These are phyloP conservation scores for Aspergillus pseudotamarii DNA, from an alignment of 2,329 filamentous ascomycete species.

Conservation along the genomic window DNA sequence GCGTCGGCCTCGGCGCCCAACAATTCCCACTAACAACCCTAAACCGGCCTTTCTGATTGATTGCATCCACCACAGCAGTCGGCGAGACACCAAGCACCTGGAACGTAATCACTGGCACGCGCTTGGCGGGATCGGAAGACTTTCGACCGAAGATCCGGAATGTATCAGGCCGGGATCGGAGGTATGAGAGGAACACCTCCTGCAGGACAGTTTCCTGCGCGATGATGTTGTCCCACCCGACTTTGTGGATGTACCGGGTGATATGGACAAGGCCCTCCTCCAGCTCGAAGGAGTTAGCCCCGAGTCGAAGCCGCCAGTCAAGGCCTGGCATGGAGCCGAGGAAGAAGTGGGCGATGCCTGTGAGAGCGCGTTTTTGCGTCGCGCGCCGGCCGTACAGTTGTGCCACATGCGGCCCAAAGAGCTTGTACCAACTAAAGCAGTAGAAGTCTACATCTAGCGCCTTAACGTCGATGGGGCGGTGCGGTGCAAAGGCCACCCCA, in stretches of 20 bases:
- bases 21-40: not conserved
- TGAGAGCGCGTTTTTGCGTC: not conserved
- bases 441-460: too few relatives aligned
- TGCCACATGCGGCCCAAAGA: not conserved
- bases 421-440: too few relatives aligned
- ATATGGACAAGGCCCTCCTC: not conserved
- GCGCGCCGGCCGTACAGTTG: not conserved
- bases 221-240: not conserved
- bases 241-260: not conserved
- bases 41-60: not conserved
- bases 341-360: not conserved
- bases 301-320: not conserved
- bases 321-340: not conserved
- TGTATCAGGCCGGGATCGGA: not conserved
- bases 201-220: not conserved
- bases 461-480: too few relatives aligned
- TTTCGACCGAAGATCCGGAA: not conserved
- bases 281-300: not conserved
- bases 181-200: not conserved
- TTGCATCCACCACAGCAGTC: too few relatives aligned
- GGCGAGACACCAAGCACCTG: not conserved
- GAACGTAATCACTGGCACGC: not conserved
- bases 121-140: not conserved
- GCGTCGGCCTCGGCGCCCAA: not conserved
- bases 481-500: too few relatives aligned